Base-by-base conservation (phyloP, 2,329 filamentous ascomycete genomes). In the Orbilia blumenaviensis region DNA sequence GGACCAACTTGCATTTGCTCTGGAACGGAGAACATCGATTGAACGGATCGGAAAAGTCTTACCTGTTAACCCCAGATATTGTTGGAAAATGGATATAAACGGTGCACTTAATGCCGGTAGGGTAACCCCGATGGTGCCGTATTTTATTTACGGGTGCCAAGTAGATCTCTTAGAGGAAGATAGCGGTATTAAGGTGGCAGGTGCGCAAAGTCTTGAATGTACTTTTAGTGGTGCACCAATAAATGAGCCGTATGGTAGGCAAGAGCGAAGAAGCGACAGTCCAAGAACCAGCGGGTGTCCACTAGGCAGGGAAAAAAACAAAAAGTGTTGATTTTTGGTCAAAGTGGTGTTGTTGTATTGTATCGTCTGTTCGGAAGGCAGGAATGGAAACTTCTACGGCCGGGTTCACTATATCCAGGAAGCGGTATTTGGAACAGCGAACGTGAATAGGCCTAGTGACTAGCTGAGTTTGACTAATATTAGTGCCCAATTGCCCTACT, bases 221-320 rank as follows among this genome's bases (percentile, higher is more conserved):
- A 46, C 18, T 12, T 34, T 5, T 34, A 10, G 5, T 34, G 32
- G n/a, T 23, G 10, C 29, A 25, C 32, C 32, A 38, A 54, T 50
- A 3, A 23, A 48, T 29, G 52, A 38, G 42, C n/a, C 14, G 18
- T 56, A 34, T 27, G 44, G 25, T 50, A 27, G 27, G 46, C 41
- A 58, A 60, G 67, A 64, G 62, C 54, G 69, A 74, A 66, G 69
- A 62, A 74, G 62, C 52, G 62, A 66, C 25, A 18, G 9, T 18
- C 38, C 32, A 38, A 21, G 14, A 44, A 23, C 21, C 38, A 60
- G 38, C 32, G 18, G 14, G 21, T 16, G 27, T 25, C 18, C n/a
- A 12, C n/a, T 27, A 7, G 16, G 25, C n/a, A 12, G 38, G 38
- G 58, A 66, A 72, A 72, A 44, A 38, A n/a, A n/a, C n/a, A n/a